Base-by-base conservation (phyloP, 805 yeast genomes). In the Candida peoriensis region DNA sequence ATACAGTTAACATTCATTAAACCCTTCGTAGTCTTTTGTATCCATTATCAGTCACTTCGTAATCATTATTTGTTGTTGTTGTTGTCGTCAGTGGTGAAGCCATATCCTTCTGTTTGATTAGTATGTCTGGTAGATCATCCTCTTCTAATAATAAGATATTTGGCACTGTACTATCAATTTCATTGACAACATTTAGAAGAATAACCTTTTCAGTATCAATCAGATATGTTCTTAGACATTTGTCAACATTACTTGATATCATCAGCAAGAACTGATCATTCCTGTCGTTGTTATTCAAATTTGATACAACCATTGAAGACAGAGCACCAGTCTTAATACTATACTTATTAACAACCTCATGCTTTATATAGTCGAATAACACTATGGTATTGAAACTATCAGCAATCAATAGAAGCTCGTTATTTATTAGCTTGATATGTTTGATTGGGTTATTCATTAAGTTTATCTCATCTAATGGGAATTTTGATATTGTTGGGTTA, bases 301-400 rank as follows among this genome's bases (percentile, higher is more conserved):
- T n/a, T n/a, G n/a, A n/a, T n/a, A n/a, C n/a, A n/a, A n/a, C n/a
- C 20, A 52, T 17, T 6, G 42, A 20, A 2, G 52, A 44, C 10
- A 52, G 20, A 5, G 57, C 45, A 2, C 57, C 57, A 6, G 49
- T 39, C 3, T 45, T 43, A 10, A 50, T 30, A n/a, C 26, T 38
- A 10, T 48, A 32, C n/a, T 20, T 36, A 14, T 42, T 40, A 1
- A 47, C 24, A 4, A 47, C 22, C 3, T 19, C 22, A 34, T 39
- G 27, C 2, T 30, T 33, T 7, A 14, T 20, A 17, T 32, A 13
- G 28, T 52, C 38, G 26, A 50, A 33, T 6, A 50, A 19, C 3
- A 37, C 31, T 2, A 41, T 39, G 22, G 44, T 49, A 29, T 44
- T 44, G 34, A 52, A 52, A 5, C 44, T 44, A 34, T 50, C 54